phyloP scores from a whole-genome alignment of 257 asterid genomes.

The Solanum lycopersicoides region DNA sequence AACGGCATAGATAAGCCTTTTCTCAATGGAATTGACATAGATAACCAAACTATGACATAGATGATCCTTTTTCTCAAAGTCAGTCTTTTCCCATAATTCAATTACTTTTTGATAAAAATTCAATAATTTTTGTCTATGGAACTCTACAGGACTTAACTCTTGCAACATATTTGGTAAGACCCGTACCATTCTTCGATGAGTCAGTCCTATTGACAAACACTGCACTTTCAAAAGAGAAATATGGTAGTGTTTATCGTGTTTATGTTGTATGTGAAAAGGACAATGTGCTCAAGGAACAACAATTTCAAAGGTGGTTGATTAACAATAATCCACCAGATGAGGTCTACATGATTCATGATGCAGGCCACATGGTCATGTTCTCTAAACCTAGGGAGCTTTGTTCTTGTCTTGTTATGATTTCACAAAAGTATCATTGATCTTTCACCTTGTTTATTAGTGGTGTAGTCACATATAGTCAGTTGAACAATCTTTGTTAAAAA shows the following conservation, averaged over 20 bases:
- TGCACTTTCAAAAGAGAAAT: conserved; percentile 10
- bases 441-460: neutral
- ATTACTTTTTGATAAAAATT: too few relatives aligned
- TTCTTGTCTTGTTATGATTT: conserved; percentile 8
- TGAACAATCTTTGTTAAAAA: too few relatives aligned
- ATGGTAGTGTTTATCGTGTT: conserved; percentile 25
- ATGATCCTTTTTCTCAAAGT: too few relatives aligned
- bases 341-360: conserved; percentile 13
- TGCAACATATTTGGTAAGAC: conserved; percentile 28
- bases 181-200: neutral
- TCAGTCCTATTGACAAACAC: neutral
- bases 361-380: conserved; percentile 43
- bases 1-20: too few relatives aligned
- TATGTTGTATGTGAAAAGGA: conserved; percentile 22
- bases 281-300: neutral
- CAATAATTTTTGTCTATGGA: neutral
- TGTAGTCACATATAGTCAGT: too few relatives aligned
- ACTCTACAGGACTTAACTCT: conserved; percentile 21
- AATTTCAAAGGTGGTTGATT: conserved; percentile 23
- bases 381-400: conserved; percentile 25
- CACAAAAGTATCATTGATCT: neutral
- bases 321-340: conserved; percentile 25
- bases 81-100: neutral
- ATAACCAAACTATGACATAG: too few relatives aligned
- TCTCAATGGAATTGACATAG: too few relatives aligned